These are phyloP conservation scores for Vigna mungo DNA, from an alignment of 306 rosid genomes.

Conservation along the genomic window DNA sequence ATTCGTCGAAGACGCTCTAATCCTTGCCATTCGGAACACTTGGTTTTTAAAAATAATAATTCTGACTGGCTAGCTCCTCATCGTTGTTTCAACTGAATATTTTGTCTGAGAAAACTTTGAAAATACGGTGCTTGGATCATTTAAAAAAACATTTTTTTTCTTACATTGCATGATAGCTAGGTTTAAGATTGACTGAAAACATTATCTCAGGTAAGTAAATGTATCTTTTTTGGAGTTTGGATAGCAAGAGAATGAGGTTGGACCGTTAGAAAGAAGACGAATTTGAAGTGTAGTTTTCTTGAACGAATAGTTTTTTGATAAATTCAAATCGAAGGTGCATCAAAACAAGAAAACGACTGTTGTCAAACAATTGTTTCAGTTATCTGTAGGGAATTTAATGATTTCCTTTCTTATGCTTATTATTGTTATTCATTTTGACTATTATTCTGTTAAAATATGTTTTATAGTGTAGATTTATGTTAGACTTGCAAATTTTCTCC, in stretches of 20 bases:
- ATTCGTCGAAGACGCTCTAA: not conserved
- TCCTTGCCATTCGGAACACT: not conserved
- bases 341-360: not conserved
- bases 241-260: not conserved
- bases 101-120: not conserved
- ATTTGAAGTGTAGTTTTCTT: conserved; percentile 7
- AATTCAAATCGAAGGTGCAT: conserved; percentile 9
- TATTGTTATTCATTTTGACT: conserved; percentile 18
- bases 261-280: not conserved
- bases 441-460: conserved; percentile 21
- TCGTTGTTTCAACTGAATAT: not conserved
- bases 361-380: conserved; percentile 20
- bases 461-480: conserved; percentile 18
- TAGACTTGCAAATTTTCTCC: not conserved
- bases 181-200: not conserved
- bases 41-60: not conserved
- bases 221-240: not conserved
- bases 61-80: not conserved
- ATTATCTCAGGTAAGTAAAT: not conserved
- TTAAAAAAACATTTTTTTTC: not conserved
- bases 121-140: not conserved
- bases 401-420: not conserved
- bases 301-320: conserved; percentile 24
- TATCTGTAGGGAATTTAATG: not conserved
- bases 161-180: not conserved